These are phyloP conservation scores for Candida koratica DNA, from an alignment of 805 yeast species.

Conservation along the genomic window DNA sequence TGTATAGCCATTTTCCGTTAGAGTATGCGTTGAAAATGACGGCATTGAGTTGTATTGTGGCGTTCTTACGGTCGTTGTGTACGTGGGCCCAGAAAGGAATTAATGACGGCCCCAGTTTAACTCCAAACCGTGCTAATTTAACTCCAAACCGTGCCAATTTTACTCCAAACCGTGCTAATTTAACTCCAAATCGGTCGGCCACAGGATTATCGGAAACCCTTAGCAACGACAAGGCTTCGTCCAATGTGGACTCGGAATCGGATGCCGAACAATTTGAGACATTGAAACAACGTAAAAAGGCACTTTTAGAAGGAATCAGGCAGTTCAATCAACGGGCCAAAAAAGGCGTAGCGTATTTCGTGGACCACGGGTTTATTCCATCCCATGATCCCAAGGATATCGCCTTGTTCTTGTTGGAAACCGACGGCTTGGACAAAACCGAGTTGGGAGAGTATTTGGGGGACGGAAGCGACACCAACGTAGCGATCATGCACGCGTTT, in stretches of 20 bases:
- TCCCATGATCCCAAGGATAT: constrained; percentile 61
- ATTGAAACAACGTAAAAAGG: constrained; percentile 77
- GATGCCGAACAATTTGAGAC: constrained; percentile 85
- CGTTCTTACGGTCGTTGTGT: constrained; percentile 73
- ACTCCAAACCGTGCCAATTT: constrained; percentile 6
- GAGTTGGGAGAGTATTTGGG: constrained; percentile 90
- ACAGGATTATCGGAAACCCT: constrained; percentile 28
- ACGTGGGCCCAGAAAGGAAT: constrained; percentile 77
- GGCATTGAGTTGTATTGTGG: constrained; percentile 75
- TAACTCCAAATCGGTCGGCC: constrained; percentile 25
- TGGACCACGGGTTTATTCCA: constrained; percentile 59
- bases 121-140: constrained; percentile 3
- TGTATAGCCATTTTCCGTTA: constrained; percentile 55
- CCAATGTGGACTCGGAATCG: constrained; percentile 26
- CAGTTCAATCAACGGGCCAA: constrained; percentile 84
- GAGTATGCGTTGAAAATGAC: constrained; percentile 83
- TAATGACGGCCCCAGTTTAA: constrained; percentile 1
- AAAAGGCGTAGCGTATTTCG: constrained; percentile 63
- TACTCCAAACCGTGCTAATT: too few species aligned
- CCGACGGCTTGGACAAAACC: constrained; percentile 77
- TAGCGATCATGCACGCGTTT: constrained; percentile 87
- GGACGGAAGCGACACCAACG: constrained; percentile 74
- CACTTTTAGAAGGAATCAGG: constrained; percentile 69
- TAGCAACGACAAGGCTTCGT: constrained; percentile 23
- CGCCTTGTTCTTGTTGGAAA: constrained; percentile 67